A percentile compares a stretch with the other conserved stretches of the same genome.
Evolutionary conservation across 768 basidiomycete genomes (phyloP).

Genomic region (Termitomyces heimii): DNA sequence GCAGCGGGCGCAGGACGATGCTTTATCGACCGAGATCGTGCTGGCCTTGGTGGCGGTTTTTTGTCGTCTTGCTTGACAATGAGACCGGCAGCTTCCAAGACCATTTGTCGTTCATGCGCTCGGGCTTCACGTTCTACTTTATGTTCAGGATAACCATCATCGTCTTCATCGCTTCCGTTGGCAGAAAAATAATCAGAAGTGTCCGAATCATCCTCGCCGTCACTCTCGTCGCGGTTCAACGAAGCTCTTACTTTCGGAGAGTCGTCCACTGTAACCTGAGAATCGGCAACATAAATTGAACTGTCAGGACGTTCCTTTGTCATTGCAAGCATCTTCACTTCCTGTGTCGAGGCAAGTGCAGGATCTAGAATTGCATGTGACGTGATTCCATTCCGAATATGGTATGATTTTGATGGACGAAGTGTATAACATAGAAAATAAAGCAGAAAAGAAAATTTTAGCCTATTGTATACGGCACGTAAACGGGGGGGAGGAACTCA

Average conservation of each 20-base stretch:
- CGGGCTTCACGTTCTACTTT: slow-evolving; percentile 52
- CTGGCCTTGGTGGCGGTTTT: slow-evolving; percentile 39
- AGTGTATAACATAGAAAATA: slow-evolving; percentile 37
- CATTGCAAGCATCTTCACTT: background rate
- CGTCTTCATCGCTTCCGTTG: slow-evolving; percentile 26
- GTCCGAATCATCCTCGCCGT: slow-evolving; percentile 26
- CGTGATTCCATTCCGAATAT: slow-evolving; percentile 22
- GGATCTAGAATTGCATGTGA: slow-evolving; percentile 9
- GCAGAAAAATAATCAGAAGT: slow-evolving; percentile 30
- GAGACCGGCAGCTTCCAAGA: slow-evolving; percentile 86
- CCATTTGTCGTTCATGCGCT: slow-evolving; percentile 70
- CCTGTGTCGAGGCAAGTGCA: background rate
- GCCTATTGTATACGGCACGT: slow-evolving; percentile 61
- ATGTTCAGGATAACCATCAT: slow-evolving; percentile 33
- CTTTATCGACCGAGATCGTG: slow-evolving; percentile 22
- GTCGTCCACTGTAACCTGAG: background rate
- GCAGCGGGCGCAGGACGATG: slow-evolving; percentile 46
- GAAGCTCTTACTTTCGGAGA: background rate
- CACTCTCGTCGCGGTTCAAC: slow-evolving; percentile 12
- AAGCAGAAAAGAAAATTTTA: slow-evolving; percentile 66
- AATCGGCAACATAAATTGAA: background rate
- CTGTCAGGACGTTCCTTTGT: slow-evolving; percentile 1
- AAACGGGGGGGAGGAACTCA: slow-evolving; percentile 54
- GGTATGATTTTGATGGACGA: slow-evolving; percentile 26
- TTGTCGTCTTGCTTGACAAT: slow-evolving; percentile 58